Conservation (phyloP, 805 yeast species). For the Tetrapisispora namnaoensis region DNA sequence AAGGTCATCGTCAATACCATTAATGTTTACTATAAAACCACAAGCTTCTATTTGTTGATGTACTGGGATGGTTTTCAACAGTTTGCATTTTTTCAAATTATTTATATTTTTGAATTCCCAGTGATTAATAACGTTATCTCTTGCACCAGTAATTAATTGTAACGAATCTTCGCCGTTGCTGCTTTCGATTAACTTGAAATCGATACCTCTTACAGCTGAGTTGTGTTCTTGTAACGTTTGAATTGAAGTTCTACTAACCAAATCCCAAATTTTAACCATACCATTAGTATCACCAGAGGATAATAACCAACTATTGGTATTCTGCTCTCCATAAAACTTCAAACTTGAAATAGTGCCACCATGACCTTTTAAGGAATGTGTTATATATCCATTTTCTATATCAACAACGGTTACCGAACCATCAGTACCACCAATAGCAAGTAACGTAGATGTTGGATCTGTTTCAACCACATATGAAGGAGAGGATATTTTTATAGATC, state of each 20-base stretch:
- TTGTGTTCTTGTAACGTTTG: conserved; percentile 63
- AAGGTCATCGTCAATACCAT: conserved; percentile 27
- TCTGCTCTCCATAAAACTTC: conserved; percentile 62
- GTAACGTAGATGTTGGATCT: conserved; percentile 73
- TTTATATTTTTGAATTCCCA: conserved; percentile 37
- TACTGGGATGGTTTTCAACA: conserved; percentile 59
- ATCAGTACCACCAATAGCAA: conserved; percentile 93
- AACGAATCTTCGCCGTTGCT: conserved; percentile 33
- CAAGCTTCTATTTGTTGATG: conserved; percentile 63
- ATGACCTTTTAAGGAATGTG: conserved; percentile 90
- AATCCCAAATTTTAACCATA: conserved; percentile 50
- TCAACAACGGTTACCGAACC: conserved; percentile 91
- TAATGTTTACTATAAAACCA: conserved; percentile 40
- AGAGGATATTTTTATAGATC: conserved; percentile 53
- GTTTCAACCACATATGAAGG: conserved; percentile 72
- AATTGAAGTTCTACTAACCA: conserved; percentile 58
- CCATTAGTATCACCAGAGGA: conserved; percentile 62
- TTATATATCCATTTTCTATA: conserved; percentile 72
- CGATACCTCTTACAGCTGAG: conserved; percentile 79
- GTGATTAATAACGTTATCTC: conserved; percentile 60
- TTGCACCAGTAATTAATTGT: conserved; percentile 67
- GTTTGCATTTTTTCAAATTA: conserved; percentile 40
- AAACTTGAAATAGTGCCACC: conserved; percentile 79
- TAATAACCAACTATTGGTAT: conserved; percentile 63
- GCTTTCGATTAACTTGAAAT: conserved; percentile 33